Base-by-base conservation (phyloP, 108 stramenopile genomes). In the Cylindrotheca closterium region DNA sequence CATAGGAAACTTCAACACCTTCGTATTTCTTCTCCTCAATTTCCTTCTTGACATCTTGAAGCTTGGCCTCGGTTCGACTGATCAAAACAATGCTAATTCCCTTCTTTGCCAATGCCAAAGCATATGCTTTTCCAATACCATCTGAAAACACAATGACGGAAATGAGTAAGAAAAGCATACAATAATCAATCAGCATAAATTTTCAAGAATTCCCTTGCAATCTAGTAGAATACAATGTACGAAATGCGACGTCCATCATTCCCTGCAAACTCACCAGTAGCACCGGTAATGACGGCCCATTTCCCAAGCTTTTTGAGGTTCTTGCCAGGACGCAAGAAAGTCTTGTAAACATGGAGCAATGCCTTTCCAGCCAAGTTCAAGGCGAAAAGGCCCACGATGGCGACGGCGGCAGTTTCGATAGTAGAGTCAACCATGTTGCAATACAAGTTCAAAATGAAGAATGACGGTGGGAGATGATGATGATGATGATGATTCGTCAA, bases 271-370 rank as follows among this genome's bases (percentile, higher is more conserved):
- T 67, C 57, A 74, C 73, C 73, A 21, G 97, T 99, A 10, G 97
- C 99, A 23, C 99, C 99, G 19, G 99, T 99, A 32, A 99, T 82
- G 5, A 99, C 96, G 10, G 96, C 97, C 91, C 97, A 99, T 72
- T 95, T 83, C 29, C 99, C 99, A 48, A 93, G 84, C 70, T 91
- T 96, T 51, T 78, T 90, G 51, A 98, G 73, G 67, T 97, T 84
- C 46, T 85, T 87, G 22, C 80, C 87, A 17, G 95, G 95, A 27
- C 97, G 94, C 33, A 99, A 67, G 70, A 96, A 96, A 51, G 80
- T 80, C 68, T 81, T 87, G 93, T 93, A 97, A 32, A 74, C 18
- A 28, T 74, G 65, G 22, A 54, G 47, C 27, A 67, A 47, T 5
- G 73, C 73, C 60, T 57, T 74, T 23, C 52, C 17, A 23, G 52